Base-by-base conservation (phyloP, 179 eudicot genomes). In the Spergularia azorica region DNA sequence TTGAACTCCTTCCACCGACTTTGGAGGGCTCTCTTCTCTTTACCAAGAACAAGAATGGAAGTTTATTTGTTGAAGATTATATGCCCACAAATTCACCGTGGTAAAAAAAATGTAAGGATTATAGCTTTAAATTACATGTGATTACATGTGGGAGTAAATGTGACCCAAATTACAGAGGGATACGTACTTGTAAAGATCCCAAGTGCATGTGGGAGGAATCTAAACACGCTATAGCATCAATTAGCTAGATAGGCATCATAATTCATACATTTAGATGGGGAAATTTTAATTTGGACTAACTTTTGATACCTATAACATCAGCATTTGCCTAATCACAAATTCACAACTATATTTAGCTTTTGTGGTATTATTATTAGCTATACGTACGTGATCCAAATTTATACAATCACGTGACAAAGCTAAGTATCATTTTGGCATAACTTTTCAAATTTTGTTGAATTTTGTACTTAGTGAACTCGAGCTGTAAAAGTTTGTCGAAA, bases 131-230 rank as follows among this genome's bases (percentile, higher is more conserved):
- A 54, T 12, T 58, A 77, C 84, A 82, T 74, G 81, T 82, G 81
- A 78, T 78, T 15, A 82, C 81, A 77, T 82, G 84, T 82, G 84
- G 75, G 60, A 78, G 81, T 82, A 77, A 82, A 74, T 21, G 81
- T 63, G 63, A 82, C 81, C 71, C 32, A 74, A 74, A 56, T 52
- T 67, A 26, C 66, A 51, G 64, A 73, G 70, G 71, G 46, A 57
- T 65, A 81, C 78, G 73, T 60, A 73, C 79, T 81, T 78, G 81
- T 82, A 82, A 82, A 82, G 81, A 82, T 82, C 78, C 76, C 81
- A 36, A 58, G 12, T 73, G 72, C 81, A 82, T 78, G 84, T 82
- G 84, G 63, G 9, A 26, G 55, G 55, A 62, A 72, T 67, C 73
- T 73, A 72, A 32, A 65, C 78, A 77, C 78, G 59, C 65, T 18